Base-by-base conservation (phyloP, 768 basidiomycete species). In the Russula virescens region DNA sequence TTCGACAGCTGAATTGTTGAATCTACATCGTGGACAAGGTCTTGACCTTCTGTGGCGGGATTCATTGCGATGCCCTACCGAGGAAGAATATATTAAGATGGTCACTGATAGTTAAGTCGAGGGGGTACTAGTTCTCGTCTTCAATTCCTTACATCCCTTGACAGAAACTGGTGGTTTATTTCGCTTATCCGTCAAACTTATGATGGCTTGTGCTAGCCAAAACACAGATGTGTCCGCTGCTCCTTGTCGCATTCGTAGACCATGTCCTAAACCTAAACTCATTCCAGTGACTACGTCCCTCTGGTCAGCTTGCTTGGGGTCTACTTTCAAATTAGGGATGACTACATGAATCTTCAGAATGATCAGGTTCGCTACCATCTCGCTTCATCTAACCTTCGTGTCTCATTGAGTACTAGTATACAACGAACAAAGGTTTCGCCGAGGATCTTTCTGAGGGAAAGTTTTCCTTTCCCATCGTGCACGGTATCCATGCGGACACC, bases 401-500 rank as follows among this genome's bases (percentile, higher is more conserved):
- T 35, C 63, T 62, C 38, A 49, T 42, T 25, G 13, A 14, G 35
- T 45, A 31, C 10, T 66, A 96, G 92, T 98, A 98, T 70, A 77
- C 85, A 2, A 81, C 83, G 47, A 90, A 88, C 71, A 91, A 91
- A 71, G 89, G 89, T 2, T 96, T 91, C 72, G 91, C 90, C 0
- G 95, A 98, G 74, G 96, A 98, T 71, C 78, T 98, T 16, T 88
- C 91, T 0, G 96, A 98, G 75, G 96, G 96, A 8, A 98, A 98
- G 73, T 98, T 98, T 77, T 95, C 92, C 4, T 98, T 98, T 75
- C 95, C 94, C 0, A 80, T 98, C 35, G 87, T 98, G 0, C 96
- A 98, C 72, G 86, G 89, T 21, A 87, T 98, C 51, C 85, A 89
- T 34, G 82, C 89, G 8, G 85, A 94, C 70, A 79, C 77, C 13